Evolutionary conservation across 768 basidiomycete genomes (phyloP).

Genomic region (Serpula lacrymans): DNA sequence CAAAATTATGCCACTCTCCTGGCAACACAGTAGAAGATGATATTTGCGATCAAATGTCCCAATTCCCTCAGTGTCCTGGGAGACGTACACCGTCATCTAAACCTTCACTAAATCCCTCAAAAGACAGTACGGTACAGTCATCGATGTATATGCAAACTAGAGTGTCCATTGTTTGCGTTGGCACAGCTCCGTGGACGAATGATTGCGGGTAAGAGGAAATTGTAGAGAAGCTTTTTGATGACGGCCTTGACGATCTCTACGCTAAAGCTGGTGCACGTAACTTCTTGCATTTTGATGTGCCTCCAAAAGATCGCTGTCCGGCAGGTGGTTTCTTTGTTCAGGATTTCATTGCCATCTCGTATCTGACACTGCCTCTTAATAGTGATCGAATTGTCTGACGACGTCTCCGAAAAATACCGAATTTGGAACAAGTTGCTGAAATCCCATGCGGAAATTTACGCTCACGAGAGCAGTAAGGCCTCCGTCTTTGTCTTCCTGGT

Average conservation of each 20-base stretch:
- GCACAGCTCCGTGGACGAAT: too few species aligned
- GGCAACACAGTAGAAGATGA: too few species aligned
- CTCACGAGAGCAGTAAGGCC: constrained; percentile 13
- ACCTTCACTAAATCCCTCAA: too few species aligned
- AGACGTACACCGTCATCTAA: too few species aligned
- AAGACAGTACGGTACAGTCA: too few species aligned
- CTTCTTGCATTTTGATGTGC: constrained; percentile 36
- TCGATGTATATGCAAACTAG: too few species aligned
- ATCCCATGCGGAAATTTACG: constrained; percentile 21
- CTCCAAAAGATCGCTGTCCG: constrained; percentile 36
- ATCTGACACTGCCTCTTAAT: not conserved
- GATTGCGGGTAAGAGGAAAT: constrained; percentile 30
- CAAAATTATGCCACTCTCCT: too few species aligned
- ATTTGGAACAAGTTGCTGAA: constrained; percentile 32
- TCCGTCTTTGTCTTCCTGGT: constrained; percentile 32
- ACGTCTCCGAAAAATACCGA: not conserved
- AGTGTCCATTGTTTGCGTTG: too few species aligned
- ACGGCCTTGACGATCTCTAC: constrained; percentile 26
- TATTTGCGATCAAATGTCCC: too few species aligned
- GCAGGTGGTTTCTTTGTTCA: too few species aligned
- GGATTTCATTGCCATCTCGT: not conserved
- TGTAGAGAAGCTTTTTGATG: constrained; percentile 23
- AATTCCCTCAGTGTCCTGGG: too few species aligned
- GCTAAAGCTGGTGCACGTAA: constrained; percentile 30
- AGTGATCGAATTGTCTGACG: not conserved